Evolutionary conservation across 2,329 filamentous ascomycete genomes (phyloP), one percentile per base, ranked within the genome.

Genomic region (Alternaria sp.): DNA sequence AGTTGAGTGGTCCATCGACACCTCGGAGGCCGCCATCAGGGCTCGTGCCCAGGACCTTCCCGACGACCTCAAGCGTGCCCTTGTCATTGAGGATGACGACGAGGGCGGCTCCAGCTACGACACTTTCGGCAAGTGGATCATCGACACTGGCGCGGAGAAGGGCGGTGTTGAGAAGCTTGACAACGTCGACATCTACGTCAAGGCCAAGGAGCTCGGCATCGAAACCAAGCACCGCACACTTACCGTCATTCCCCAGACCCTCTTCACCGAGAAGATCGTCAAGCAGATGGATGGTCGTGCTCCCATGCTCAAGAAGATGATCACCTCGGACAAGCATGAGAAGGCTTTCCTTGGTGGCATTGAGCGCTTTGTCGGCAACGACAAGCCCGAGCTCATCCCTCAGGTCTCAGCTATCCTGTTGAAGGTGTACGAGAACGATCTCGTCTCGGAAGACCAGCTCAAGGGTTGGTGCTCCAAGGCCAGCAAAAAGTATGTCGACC

Each of bases 401-500:
- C 83, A 92, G 78, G 87, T 98, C 66, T 91, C 93, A 69, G 93
- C 93, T 81, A 92, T 99, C 74, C 87, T 99, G 68, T 88, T 97
- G 81, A 87, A 91, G 75, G 91, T 95, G 83, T 99, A 98, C 83
- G 89, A 97, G 82, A 87, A 93, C 75, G 96, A 99, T 72, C 87
- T 99, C 59, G 85, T 97, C 74, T 89, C 87, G 55, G 96, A 99
- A 84, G 94, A 97, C 68, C 88, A 93, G 15, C 89, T 97, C 78
- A 92, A 90, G 82, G 90, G 91, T 73, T 99, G 96, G 95, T 95
- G 94, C 69, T 87, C 88, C 78, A 97, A 96, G 87, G 93, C 95
- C 63, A 97, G 93, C 88, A 97, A 97, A 90, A 97, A 97, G 86
- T 98, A 98, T 80, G 92, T 96, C 73, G 95, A 98, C 79, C 82